phyloP scores from a whole-genome alignment of 1,284 basidiomycete species.

The Tausonia pullulans region DNA sequence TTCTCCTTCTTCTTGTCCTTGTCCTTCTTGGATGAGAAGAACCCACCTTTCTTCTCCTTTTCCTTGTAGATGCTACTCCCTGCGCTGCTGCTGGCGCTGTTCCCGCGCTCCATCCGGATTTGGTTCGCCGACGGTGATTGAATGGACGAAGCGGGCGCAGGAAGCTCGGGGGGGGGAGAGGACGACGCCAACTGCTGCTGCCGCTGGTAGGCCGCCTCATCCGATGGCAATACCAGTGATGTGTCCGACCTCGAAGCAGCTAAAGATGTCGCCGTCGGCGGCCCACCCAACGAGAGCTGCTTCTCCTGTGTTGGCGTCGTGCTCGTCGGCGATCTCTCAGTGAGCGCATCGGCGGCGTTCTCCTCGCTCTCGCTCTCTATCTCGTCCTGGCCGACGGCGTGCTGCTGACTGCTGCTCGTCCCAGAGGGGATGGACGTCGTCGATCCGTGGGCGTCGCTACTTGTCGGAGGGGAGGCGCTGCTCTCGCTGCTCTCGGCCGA shows the following conservation, averaged over 20 bases:
- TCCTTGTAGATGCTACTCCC: conserved; percentile 43
- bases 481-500: no score
- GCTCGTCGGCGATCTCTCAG: no score
- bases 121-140: neutral
- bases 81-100: conserved; percentile 2
- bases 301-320: conserved; percentile 32
- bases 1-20: conserved; percentile 48
- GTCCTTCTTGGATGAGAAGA: conserved; percentile 59
- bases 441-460: neutral
- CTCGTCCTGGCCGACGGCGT: no score
- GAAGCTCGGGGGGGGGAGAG: neutral
- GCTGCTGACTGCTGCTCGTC: conserved; percentile 17
- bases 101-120: conserved; percentile 1
- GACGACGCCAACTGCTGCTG: no score
- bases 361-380: no score
- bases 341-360: no score
- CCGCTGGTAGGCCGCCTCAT: no score
- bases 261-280: no score
- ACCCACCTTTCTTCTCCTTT: conserved; percentile 59
- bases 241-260: no score
- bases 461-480: no score
- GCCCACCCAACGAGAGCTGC: neutral
- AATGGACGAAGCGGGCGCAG: neutral
- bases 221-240: no score
- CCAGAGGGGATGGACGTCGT: conserved; percentile 21